Evolutionary conservation across 2,329 filamentous ascomycete species (phyloP).

Genomic region (Xylariaceae sp.): DNA sequence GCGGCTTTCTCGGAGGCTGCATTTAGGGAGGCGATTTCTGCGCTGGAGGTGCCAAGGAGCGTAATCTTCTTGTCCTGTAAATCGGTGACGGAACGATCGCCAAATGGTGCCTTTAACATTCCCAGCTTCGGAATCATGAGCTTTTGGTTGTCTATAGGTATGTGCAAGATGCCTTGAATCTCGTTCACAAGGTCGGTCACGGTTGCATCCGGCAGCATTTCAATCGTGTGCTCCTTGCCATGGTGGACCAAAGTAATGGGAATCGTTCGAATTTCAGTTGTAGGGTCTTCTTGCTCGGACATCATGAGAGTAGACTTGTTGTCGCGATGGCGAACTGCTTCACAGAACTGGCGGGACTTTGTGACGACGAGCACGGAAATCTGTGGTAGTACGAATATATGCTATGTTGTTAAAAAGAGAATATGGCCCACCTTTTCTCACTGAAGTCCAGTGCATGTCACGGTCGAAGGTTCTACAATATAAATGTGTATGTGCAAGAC

Average conservation of each 20-base stretch:
- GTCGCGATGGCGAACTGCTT: too few relatives aligned
- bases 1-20: conserved; percentile 56
- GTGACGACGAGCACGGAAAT: neutral
- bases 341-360: too few relatives aligned
- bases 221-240: conserved; percentile 51
- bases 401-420: neutral
- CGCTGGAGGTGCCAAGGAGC: conserved; percentile 67
- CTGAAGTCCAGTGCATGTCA: neutral
- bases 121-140: conserved; percentile 70
- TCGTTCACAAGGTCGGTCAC: conserved; percentile 64
- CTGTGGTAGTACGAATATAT: neutral
- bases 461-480: conserved; percentile 35
- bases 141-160: conserved; percentile 70
- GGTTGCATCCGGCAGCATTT: conserved; percentile 53
- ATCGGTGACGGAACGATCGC: conserved; percentile 54
- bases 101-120: conserved; percentile 68
- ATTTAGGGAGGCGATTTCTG: conserved; percentile 63
- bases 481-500: conserved; percentile 6
- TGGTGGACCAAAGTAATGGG: conserved; percentile 55
- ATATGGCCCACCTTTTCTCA: conserved; percentile 5
- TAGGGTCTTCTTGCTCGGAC: conserved; percentile 23
- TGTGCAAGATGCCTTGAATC: conserved; percentile 61
- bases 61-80: conserved; percentile 65
- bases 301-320: conserved; percentile 14
- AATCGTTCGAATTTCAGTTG: conserved; percentile 36